A percentile compares a stretch with the other conserved stretches of the same genome.
phyloP scores from a whole-genome alignment of 352 stramenopile species.

The Globisporangium orthogonon region DNA sequence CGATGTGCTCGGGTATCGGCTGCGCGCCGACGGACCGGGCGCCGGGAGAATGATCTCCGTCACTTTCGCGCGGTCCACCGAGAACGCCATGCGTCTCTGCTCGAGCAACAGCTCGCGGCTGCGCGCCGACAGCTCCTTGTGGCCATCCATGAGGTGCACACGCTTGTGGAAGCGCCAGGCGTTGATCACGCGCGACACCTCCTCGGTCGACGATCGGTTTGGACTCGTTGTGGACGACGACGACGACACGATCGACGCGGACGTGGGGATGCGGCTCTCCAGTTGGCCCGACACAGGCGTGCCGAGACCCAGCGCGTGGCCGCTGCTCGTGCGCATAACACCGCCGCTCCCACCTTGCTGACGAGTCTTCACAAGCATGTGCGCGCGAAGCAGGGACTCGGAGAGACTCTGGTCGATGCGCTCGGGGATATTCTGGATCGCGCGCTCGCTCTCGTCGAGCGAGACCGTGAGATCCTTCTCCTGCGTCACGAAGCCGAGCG shows the following conservation, averaged over 20 bases:
- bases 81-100: slow-evolving; percentile 85
- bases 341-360: slow-evolving; percentile 35
- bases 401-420: slow-evolving; percentile 73
- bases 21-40: slow-evolving; percentile 32
- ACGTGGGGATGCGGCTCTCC: slow-evolving; percentile 40
- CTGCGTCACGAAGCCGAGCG: slow-evolving; percentile 36
- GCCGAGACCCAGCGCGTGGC: slow-evolving; percentile 24
- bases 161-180: slow-evolving; percentile 85
- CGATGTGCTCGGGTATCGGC: slow-evolving; percentile 47
- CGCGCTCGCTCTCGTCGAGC: slow-evolving; percentile 75
- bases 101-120: slow-evolving; percentile 80
- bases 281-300: slow-evolving; percentile 33
- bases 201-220: slow-evolving; percentile 53
- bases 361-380: slow-evolving; percentile 71
- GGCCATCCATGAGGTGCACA: slow-evolving; percentile 82
- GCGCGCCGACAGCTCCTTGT: slow-evolving; percentile 77
- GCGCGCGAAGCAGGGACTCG: slow-evolving; percentile 65
- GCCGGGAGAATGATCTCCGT: slow-evolving; percentile 82
- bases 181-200: slow-evolving; percentile 74
- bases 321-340: slow-evolving; percentile 46
- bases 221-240: slow-evolving; percentile 34
- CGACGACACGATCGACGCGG: slow-evolving; percentile 25
- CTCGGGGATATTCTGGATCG: slow-evolving; percentile 85
- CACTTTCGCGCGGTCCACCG: slow-evolving; percentile 71
- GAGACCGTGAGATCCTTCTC: slow-evolving; percentile 73